Evolutionary conservation across 257 asterid genomes (phyloP), one percentile per base, ranked within the genome.

Genomic region (Petunia axillaris): DNA sequence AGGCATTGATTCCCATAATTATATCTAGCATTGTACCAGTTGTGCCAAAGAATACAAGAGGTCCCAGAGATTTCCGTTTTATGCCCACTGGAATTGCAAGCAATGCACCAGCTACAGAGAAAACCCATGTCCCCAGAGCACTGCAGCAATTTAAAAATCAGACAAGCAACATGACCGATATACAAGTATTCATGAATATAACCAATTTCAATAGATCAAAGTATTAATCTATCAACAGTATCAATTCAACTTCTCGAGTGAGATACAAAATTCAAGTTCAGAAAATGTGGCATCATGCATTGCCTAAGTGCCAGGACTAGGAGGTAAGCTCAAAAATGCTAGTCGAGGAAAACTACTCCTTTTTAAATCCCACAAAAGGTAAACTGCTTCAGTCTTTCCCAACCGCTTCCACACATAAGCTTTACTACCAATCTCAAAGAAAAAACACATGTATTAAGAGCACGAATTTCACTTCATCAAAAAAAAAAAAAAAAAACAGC

Each of bases 11-110:
- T 57, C 98, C 97, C 99, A 95, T 88, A 59, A 95, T 91, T 80
- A 95, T 93, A 79, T 93, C 98, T 9, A 95, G 96, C 99, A 95
- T 93, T 64, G 99, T 93, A 4, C 99, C 98, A 1, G 99, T 93
- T 37, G 99, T 93, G 78, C 99, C 99, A 59, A 95, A 92, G 87
- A 93, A 95, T 53, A 95, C 99, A 0, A 93, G 97, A 63, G 99
- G 99, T 6, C 91, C 91, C 87, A 93, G 80, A 2, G 97, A 91
- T 86, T 95, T 95, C 41, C 94, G 88, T 79, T 95, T 93, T 60
- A 93, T 95, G 50, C 99, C 99, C 79, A 95, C 93, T 0, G 99
- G 99, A 81, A 95, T 95, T 3, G 99, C 98, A 8, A 92, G 86
- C 87, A 95, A 77, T 60, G 99, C 98, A 54, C 99, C 98, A 6